A percentile compares a stretch with the other conserved stretches of the same genome.
phyloP scores from a whole-genome alignment of 2,329 filamentous ascomycete species.

The Lizonia empirigonia region DNA sequence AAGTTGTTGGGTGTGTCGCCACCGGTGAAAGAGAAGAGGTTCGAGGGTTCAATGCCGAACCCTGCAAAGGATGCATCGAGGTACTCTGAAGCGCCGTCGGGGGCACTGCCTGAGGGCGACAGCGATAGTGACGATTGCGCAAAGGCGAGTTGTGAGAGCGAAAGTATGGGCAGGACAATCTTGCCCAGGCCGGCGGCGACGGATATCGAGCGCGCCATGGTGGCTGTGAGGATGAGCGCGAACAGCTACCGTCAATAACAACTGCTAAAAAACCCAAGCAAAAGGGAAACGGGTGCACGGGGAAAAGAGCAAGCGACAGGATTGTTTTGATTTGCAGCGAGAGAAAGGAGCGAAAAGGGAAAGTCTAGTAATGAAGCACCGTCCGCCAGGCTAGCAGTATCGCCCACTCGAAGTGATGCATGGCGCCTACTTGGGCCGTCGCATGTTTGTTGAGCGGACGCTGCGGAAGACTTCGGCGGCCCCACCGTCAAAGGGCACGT shows the following conservation, averaged over 20 bases:
- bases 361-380: slow-evolving; percentile 17
- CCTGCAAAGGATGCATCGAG: slow-evolving; percentile 55
- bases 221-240: slow-evolving; percentile 8
- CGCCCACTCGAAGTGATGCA: slow-evolving; percentile 14
- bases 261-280: slow-evolving; percentile 2
- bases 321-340: slow-evolving; percentile 10
- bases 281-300: neutral
- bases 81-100: slow-evolving; percentile 40
- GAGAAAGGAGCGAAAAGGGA: slow-evolving; percentile 2
- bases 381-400: slow-evolving; percentile 13
- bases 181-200: neutral
- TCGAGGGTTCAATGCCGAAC: slow-evolving; percentile 60
- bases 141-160: slow-evolving; percentile 25
- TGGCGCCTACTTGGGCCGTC: slow-evolving; percentile 16
- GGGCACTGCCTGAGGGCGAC: slow-evolving; percentile 36
- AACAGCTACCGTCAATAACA: slow-evolving; percentile 11
- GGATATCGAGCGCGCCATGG: slow-evolving; percentile 31
- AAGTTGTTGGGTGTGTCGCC: slow-evolving; percentile 50
- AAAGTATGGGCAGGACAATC: slow-evolving; percentile 25
- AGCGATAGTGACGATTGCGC: slow-evolving; percentile 43
- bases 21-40: slow-evolving; percentile 59
- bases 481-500: slow-evolving; percentile 10
- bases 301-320: slow-evolving; percentile 11
- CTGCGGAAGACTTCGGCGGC: slow-evolving; percentile 14
- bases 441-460: slow-evolving; percentile 15